Base-by-base conservation (phyloP, 371 early-diverging fungal genomes). In the Coemansia sp. region DNA sequence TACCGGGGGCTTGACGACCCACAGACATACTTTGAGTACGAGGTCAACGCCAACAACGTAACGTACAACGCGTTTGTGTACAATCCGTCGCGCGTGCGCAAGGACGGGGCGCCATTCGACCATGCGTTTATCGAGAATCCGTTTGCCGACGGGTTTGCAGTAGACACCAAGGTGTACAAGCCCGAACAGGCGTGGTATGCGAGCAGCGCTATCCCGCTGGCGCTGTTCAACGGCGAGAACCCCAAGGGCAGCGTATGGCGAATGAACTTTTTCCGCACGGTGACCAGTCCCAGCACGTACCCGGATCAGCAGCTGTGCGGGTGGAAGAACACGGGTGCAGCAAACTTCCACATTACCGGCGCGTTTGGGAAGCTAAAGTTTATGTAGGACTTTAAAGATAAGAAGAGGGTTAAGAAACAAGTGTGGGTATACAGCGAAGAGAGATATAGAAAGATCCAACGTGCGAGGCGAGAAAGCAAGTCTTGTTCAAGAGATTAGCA, bases 261-360 rank as follows among this genome's bases (percentile, higher is more conserved):
- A 47, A 75, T 75, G 75, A 75, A 75, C 64, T 75, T 75, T 46
- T 75, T 75, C 72, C 60, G 75, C 24, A 75, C 75, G 0, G 56
- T 75, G 24, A 72, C 72, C 24, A 33, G 63, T 29, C 63, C 69
- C 2, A 16, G 7, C 16, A 65, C 60, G 0, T 75, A 55, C 43
- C 75, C 75, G 5, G 33, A 71, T 48, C 75, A 75, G 63, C 55
- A 66, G 62, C 75, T 75, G 24, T 69, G 75, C 6, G 75, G 71
- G 3, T 75, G 75, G 75, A 70, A 62, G 63, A 70, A 69, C 44
- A 61, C 75, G 0, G 59, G 59, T 5, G 36, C 48, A 4, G 66
- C 72, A 9, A 75, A 56, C 62, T 75, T 75, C 72, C 75, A 75
- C 61, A 66, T 75, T 10, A 72, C 75, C 5, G 46, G 50, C 0